Evolutionary conservation across 1,139 yeast species (phyloP), one percentile per base, ranked within the genome.

Genomic region (Yamadazyma atmosphaerica): DNA sequence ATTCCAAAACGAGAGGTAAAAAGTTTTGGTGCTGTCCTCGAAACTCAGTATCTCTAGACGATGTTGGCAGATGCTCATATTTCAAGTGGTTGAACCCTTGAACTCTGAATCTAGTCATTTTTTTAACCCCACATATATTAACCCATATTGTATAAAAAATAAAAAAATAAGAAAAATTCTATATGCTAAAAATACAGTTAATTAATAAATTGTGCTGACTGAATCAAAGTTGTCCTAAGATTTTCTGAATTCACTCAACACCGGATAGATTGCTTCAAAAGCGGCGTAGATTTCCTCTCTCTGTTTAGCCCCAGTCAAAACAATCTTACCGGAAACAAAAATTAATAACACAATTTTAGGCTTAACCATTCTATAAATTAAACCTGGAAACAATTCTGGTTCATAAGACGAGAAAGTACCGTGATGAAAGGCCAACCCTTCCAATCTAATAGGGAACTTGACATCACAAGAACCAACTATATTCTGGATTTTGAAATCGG

Each of bases 391-490:
- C 60, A 92, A 73, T 67, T 92, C 99, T 4, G 99, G 99, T 67
- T 92, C 99, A 61, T 92, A 92, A 11, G 96, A 87, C 51, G 96
- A 86, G 92, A 92, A 92, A 72, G 96, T 89, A 49, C 98, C 98
- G 77, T 92, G 99, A 51, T 95, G 84, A 63, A 90, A 94, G 10
- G 98, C 98, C 58, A 92, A 77, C 44, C 99, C 99, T 70, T 92
- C 99, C 51, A 92, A 73, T 62, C 99, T 82, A 51, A 92, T 92
- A 19, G 99, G 98, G 64, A 92, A 92, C 61, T 92, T 90, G 44
- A 92, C 98, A 60, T 92, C 99, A 77, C 94, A 85, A 25, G 96
- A 87, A n/a, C 98, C 98, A 36, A 92, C 98, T 56, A 92, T 92
- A 67, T 92, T 92, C 65, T 92, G 99, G 53, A 92, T 92, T 66